These are phyloP conservation scores for Kwoniella sp. DNA, from an alignment of 768 basidiomycete species.

Conservation along the genomic window DNA sequence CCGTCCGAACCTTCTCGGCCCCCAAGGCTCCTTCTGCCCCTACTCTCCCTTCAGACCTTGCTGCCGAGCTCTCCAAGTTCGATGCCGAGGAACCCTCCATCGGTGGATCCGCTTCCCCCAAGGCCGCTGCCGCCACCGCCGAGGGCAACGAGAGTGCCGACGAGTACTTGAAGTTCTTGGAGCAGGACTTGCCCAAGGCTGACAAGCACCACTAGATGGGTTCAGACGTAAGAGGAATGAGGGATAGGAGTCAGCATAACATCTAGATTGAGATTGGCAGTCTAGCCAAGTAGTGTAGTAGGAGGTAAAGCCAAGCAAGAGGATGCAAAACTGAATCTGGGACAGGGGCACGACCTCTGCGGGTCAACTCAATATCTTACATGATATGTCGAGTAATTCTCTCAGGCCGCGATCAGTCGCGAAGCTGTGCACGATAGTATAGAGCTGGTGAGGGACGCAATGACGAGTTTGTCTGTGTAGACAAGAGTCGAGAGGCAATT, in stretches of 20 bases:
- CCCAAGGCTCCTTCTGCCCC: conserved; percentile 77
- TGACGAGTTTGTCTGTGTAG: too few relatives aligned
- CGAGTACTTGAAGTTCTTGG: conserved; percentile 76
- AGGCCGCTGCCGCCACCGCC: conserved; percentile 46
- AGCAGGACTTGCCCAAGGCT: conserved; percentile 73
- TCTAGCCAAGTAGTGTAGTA: background rate
- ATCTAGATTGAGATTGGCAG: background rate
- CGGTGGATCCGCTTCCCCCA: conserved; percentile 54
- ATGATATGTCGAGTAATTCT: too few relatives aligned
- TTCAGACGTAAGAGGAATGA: background rate
- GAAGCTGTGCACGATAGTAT: too few relatives aligned
- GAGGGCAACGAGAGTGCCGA: conserved; percentile 66
- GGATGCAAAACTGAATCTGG: background rate
- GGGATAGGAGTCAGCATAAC: background rate
- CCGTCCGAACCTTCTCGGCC: conserved; percentile 76
- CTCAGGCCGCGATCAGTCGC: too few relatives aligned
- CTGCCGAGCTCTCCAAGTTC: conserved; percentile 81
- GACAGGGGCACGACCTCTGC: background rate
- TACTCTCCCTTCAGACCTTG: conserved; percentile 75
- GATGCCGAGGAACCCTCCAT: conserved; percentile 73
- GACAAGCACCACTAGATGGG: conserved; percentile 63
- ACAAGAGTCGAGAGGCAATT: too few relatives aligned
- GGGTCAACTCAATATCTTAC: too few relatives aligned
- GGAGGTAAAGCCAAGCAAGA: background rate
- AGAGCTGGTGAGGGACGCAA: too few relatives aligned